Evolutionary conservation across 495 filamentous ascomycete genomes (phyloP), one percentile per base, ranked within the genome.

Genomic region (Trichoderma orchidacearum): DNA sequence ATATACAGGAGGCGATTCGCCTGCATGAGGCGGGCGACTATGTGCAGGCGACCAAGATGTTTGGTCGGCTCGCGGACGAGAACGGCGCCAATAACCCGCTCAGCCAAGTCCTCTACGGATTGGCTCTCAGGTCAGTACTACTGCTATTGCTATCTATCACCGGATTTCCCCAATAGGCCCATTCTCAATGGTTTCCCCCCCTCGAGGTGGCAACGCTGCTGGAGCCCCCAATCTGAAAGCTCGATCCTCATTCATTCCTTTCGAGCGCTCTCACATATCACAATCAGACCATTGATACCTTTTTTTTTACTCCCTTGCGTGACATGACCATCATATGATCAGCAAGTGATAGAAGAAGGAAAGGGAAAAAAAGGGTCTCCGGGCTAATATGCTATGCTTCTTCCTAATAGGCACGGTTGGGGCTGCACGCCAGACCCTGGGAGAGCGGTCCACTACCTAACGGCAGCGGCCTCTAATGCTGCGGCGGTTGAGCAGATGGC

Each of bases 1-100:
- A 87, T 71, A 95, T 99, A 56, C 90, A 96, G 71, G 84, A 93
- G 69, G 93, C 94, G n/a, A 97, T 99, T 69, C 77, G 84, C 63
- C 77, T 97, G 56, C 93, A 99, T 68, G 93, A 99, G 68, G 74
- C 73, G 30, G 92, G 93, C 55, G 71, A 82, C 55, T 74, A 92
- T 36, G 82, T 85, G 62, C 70, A 71, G 62, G 90, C 90, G 52
- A 98, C 94, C 41, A 72, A 72, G 18, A 81, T 97, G 78, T 97
- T 99, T 71, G 89, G 84, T 17, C 78, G 80, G 41, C 78, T 99
- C 54, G 94, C 93, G 30, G 86, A 95, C 66, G 88, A 85, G 18
- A 80, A 85, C 57, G 90, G 88, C 23, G 77, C 81, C 55, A 94
- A 95, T 70, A 96, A 96, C 68, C 87, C 91, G 17, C 76, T 99